phyloP scores from a whole-genome alignment of 1,284 basidiomycete species.

The Ceratorhiza oryzae-sativae region DNA sequence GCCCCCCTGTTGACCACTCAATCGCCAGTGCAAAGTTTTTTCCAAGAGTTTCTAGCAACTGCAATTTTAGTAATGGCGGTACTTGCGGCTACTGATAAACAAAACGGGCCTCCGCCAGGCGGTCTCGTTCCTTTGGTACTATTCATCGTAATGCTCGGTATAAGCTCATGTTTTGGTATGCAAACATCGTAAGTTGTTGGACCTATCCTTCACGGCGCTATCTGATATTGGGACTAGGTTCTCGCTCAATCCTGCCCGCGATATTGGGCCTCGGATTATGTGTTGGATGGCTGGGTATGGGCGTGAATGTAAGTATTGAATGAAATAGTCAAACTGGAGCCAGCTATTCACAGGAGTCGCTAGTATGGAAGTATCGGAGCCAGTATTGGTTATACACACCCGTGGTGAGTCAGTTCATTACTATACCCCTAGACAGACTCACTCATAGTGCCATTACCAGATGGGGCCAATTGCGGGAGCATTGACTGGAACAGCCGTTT shows the following conservation, averaged over 20 bases:
- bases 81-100: background rate
- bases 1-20: background rate
- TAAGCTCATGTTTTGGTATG: background rate
- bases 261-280: slow-evolving; percentile 66
- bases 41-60: background rate
- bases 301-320: slow-evolving; percentile 46
- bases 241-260: slow-evolving; percentile 70
- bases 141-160: background rate
- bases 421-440: background rate
- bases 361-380: slow-evolving; percentile 45
- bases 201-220: background rate
- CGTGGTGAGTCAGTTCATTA: slow-evolving; percentile 50
- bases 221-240: slow-evolving; percentile 49
- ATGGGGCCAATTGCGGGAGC: slow-evolving; percentile 48
- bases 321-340: slow-evolving; percentile 43
- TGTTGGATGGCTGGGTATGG: slow-evolving; percentile 69
- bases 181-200: background rate
- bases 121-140: background rate
- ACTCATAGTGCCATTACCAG: slow-evolving; percentile 41
- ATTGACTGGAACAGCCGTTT: slow-evolving; percentile 48
- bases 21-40: background rate
- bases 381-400: slow-evolving; percentile 83
- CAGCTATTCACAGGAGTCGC: slow-evolving; percentile 36
- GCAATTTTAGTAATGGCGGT: background rate
- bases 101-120: background rate